phyloP scores from a whole-genome alignment of 1,139 yeast species.

The Candida tropicalis region DNA sequence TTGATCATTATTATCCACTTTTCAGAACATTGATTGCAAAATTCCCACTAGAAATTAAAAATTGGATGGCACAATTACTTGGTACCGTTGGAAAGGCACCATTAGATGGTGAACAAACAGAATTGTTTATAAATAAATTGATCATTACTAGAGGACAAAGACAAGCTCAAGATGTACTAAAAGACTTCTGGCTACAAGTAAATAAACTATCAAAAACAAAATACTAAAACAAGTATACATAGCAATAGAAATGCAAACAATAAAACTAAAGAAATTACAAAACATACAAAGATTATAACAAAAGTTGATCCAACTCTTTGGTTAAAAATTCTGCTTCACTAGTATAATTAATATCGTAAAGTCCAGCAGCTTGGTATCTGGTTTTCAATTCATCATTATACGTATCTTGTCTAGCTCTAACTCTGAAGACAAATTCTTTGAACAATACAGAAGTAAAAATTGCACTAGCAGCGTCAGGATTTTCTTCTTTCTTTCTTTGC shows the following conservation, averaged over 20 bases:
- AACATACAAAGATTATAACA: constrained; percentile 22
- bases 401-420: constrained; percentile 81
- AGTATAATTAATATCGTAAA: constrained; percentile 58
- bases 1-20: constrained; percentile 59
- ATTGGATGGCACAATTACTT: constrained; percentile 44
- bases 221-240: constrained; percentile 6
- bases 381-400: constrained; percentile 80
- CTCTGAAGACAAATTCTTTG: constrained; percentile 71
- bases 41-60: constrained; percentile 49
- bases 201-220: constrained; percentile 53
- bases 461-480: constrained; percentile 49
- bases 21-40: constrained; percentile 56
- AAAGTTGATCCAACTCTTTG: constrained; percentile 47
- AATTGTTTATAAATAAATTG: constrained; percentile 54
- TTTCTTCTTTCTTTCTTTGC: constrained; percentile 46
- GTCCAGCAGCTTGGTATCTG: constrained; percentile 66
- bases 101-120: constrained; percentile 18
- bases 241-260: constrained; percentile 3
- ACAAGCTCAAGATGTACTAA: constrained; percentile 56
- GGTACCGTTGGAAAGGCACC: constrained; percentile 17
- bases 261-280: too few species aligned
- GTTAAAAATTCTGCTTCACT: constrained; percentile 65
- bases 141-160: constrained; percentile 67
- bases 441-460: constrained; percentile 58
- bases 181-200: constrained; percentile 63